These are phyloP conservation scores for Aureobasidium mangrovei DNA, from an alignment of 2,329 filamentous ascomycete genomes.

Conservation along the genomic window DNA sequence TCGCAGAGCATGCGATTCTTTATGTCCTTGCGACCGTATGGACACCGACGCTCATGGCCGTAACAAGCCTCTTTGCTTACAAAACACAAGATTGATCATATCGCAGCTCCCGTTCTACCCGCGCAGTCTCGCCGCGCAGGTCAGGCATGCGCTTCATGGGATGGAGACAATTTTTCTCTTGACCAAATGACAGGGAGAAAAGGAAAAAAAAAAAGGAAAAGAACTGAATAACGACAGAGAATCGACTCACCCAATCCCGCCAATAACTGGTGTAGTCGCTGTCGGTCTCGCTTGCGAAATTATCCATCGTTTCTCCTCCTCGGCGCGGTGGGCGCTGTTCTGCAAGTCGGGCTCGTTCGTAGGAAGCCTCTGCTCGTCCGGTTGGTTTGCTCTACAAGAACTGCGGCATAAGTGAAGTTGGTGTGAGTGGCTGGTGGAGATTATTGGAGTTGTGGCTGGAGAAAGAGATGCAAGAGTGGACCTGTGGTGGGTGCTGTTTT, in stretches of 20 bases:
- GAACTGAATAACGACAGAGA: neutral
- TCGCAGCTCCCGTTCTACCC: too few relatives aligned
- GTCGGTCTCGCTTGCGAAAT: constrained; percentile 95
- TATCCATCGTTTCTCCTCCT: constrained; percentile 59
- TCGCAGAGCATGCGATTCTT: too few relatives aligned
- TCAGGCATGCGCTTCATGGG: neutral
- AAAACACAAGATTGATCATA: too few relatives aligned
- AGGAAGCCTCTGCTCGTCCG: too few relatives aligned
- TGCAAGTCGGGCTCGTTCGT: too few relatives aligned
- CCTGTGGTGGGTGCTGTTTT: constrained; percentile 6
- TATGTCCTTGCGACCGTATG: too few relatives aligned
- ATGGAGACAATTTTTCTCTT: neutral
- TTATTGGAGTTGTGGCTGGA: neutral
- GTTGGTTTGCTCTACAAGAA: neutral
- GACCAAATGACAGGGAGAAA: neutral
- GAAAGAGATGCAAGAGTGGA: neutral
- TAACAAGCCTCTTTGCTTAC: too few relatives aligned
- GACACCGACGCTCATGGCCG: too few relatives aligned
- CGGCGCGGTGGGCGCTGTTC: neutral
- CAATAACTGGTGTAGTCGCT: constrained; percentile 99
- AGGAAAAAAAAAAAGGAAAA: neutral
- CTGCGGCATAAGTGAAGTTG: neutral
- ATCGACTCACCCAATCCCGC: constrained; percentile 85
- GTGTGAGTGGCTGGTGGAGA: neutral
- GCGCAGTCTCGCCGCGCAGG: neutral